A percentile compares a stretch with the other conserved stretches of the same genome.
Conservation (phyloP, 1,284 basidiomycete genomes). For the Ganoderma multipileum region DNA sequence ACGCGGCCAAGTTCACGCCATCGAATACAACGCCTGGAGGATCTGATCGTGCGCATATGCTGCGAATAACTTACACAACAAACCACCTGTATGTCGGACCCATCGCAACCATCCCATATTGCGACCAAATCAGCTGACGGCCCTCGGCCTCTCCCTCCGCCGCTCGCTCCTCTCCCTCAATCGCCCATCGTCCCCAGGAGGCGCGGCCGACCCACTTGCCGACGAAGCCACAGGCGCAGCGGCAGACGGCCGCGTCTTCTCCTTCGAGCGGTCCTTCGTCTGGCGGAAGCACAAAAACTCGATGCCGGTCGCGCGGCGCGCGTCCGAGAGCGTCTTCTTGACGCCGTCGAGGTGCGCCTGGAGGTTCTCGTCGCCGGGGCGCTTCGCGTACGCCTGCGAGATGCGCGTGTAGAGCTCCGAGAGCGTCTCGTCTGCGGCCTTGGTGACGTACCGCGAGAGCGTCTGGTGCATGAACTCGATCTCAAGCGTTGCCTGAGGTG, state of each 20-base stretch:
- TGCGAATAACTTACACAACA: background rate
- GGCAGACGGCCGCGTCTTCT: slow-evolving; percentile 16
- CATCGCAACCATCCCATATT: background rate
- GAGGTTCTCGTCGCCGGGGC: slow-evolving; percentile 81
- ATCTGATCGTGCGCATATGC: background rate
- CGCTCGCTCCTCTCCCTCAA: slow-evolving; percentile 4
- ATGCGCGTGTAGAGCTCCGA: slow-evolving; percentile 95
- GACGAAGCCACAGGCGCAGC: background rate
- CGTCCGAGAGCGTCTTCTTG: slow-evolving; percentile 88
- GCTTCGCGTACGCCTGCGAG: slow-evolving; percentile 86
- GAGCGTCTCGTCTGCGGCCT: slow-evolving; percentile 80
- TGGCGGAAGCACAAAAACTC: slow-evolving; percentile 93
- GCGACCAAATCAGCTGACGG: background rate
- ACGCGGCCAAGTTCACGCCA: background rate
- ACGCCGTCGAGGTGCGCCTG: slow-evolving; percentile 91
- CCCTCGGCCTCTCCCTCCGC: slow-evolving; percentile 14
- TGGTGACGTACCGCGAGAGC: slow-evolving; percentile 86
- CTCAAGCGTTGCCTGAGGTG: slow-evolving; percentile 90
- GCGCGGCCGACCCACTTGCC: background rate
- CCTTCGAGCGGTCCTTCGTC: slow-evolving; percentile 54
- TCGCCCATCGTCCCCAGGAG: slow-evolving; percentile 1
- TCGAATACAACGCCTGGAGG: background rate
- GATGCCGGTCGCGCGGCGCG: slow-evolving; percentile 89
- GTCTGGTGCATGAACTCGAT: slow-evolving; percentile 99
- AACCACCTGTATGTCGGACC: background rate